A percentile compares a stretch with the other conserved stretches of the same genome.
These are phyloP conservation scores for Raphanus hybrid DNA, from an alignment of 441 rosid genomes.

Conservation along the genomic window DNA sequence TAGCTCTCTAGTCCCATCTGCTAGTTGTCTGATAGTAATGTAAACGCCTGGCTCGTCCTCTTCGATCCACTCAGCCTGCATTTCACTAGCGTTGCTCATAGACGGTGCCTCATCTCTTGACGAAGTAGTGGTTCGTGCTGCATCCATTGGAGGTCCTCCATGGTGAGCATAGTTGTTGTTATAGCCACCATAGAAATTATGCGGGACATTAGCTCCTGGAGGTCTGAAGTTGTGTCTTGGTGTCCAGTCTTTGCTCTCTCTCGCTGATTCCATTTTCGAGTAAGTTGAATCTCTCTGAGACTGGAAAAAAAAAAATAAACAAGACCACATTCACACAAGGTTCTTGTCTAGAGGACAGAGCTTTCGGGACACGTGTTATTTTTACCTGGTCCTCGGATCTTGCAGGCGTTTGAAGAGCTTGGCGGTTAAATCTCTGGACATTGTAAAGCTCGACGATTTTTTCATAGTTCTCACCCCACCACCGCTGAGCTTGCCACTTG, in stretches of 20 bases:
- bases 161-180: slow-evolving; percentile 48
- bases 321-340: slow-evolving; percentile 2
- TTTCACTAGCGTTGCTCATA: slow-evolving; percentile 89
- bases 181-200: slow-evolving; percentile 56
- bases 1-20: slow-evolving; percentile 93
- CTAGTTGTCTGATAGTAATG: slow-evolving; percentile 89
- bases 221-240: slow-evolving; percentile 81
- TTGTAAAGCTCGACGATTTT: slow-evolving; percentile 97
- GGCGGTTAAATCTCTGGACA: slow-evolving; percentile 96
- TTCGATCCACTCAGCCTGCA: slow-evolving; percentile 95
- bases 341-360: slow-evolving; percentile 8
- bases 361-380: background rate
- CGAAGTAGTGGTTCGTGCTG: slow-evolving; percentile 78
- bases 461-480: slow-evolving; percentile 99
- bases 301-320: slow-evolving; percentile 12
- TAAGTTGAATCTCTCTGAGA: slow-evolving; percentile 84
- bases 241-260: slow-evolving; percentile 74
- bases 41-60: slow-evolving; percentile 95
- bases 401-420: slow-evolving; percentile 89
- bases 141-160: slow-evolving; percentile 56
- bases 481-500: slow-evolving; percentile 98
- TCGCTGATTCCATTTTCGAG: slow-evolving; percentile 75
- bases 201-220: slow-evolving; percentile 49
- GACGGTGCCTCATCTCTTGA: slow-evolving; percentile 95
- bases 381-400: slow-evolving; percentile 93